Evolutionary conservation across 768 basidiomycete species (phyloP), one percentile per base, ranked within the genome.

Genomic region (Termitomyces sp.): DNA sequence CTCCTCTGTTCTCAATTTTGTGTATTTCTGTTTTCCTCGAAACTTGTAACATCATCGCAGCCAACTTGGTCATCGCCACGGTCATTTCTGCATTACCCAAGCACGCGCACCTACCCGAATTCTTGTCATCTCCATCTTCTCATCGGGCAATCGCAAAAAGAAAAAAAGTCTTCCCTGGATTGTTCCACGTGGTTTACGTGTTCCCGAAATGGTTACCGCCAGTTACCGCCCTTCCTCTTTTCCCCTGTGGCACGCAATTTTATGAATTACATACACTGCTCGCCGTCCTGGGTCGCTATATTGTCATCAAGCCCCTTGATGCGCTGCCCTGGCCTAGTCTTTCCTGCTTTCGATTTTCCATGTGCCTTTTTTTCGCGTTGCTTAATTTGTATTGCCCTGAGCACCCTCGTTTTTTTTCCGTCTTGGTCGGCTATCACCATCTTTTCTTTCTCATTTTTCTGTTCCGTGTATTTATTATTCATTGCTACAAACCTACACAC

Each of bases 171-270:
- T 47, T 20, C 47, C 44, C 47, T 31, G 48, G 39, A 43, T 14
- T 22, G 48, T 57, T 50, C 12, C 56, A 57, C 56, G 48, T 56
- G 55, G 46, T 47, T 50, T 42, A 32, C 22, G 39, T 24, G 22
- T 43, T 39, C 41, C 41, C 31, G 37, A 24, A 48, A 56, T 48
- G 55, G 55, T 49, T 49, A 56, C 27, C 37, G 46, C 55, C 49
- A 51, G 24, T 51, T 51, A 51, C 49, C 49, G 22, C 48, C 48
- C 31, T 12, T 14, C 1, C 7, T 20, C 18, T 20, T n/a, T n/a
- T 31, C 42, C 27, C 37, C 27, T 42, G 27, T 46, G 27, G 36
- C 49, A 29, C 6, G 29, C 3, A 18, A 50, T 50, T n/a, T n/a
- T 43, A 20, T 10, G 4, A n/a, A 47, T 31, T 18, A 22, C 44